Percentiles rank a stretch among this genome's conserved stretches.
Evolutionary conservation across 306 rosid species (phyloP).

Genomic region (Citrullus mucosospermus): DNA sequence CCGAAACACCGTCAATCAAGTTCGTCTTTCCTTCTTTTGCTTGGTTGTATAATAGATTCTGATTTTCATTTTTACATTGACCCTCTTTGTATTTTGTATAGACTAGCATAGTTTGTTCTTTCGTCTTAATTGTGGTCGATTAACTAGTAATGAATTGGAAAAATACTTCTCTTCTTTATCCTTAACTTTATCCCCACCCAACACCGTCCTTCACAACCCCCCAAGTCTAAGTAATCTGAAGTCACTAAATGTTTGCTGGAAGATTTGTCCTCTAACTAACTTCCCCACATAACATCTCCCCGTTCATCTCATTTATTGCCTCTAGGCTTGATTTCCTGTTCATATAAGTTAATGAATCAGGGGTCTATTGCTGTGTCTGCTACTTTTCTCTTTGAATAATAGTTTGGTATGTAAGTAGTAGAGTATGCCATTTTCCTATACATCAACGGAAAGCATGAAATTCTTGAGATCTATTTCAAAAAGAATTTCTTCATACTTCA

Average conservation of each 20-base stretch:
- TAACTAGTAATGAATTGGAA: not conserved
- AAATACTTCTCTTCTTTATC: not conserved
- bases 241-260: not conserved
- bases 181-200: not conserved
- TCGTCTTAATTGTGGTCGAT: not conserved
- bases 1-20: constrained; percentile 77
- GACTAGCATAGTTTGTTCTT: not conserved
- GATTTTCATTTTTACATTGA: not conserved
- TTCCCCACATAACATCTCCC: not conserved
- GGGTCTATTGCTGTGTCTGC: not conserved
- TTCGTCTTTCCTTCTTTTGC: constrained; percentile 14
- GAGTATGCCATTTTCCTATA: not conserved
- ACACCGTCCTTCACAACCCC: not conserved
- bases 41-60: not conserved
- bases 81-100: not conserved
- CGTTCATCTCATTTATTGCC: not conserved
- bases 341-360: not conserved
- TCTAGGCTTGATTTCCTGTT: not conserved
- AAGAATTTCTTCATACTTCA: no score
- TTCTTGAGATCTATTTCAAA: not conserved
- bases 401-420: not conserved
- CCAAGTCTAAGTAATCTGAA: not conserved
- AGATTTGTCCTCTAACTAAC: not conserved
- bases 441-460: not conserved
- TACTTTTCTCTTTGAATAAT: not conserved